Base-by-base conservation (phyloP, 805 yeast genomes). In the Candida jianshihensis region DNA sequence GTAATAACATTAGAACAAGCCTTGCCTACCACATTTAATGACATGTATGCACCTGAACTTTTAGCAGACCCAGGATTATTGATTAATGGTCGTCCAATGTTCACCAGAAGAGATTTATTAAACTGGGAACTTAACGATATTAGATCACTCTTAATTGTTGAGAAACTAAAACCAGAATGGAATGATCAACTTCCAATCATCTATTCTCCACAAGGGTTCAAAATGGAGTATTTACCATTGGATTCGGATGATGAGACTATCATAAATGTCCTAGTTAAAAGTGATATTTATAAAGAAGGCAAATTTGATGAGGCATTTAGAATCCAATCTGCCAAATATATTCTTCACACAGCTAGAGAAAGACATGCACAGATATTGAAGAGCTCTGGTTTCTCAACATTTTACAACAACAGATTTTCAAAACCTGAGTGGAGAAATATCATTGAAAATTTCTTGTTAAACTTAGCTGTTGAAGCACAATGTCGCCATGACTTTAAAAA, bases 81-180 rank as follows among this genome's bases (percentile, higher is more conserved):
- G 27, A 61, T 70, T 10, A 73, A 73, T 43, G 81, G 82, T 0
- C 61, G 87, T 30, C 86, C 85, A 11, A 54, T 59, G 19, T 80
- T 78, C 56, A 78, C 86, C 0, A 72, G 70, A 42, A 61, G 87
- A 36, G 75, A 72, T 13, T 61, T 82, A 28, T 60, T 76, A 19
- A 82, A 80, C 54, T 82, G 90, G 90, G 78, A 72, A 33, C 51
- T 78, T 34, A 82, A 82, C 54, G 89, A 81, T 53, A 60, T 78
- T 15, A 61, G 90, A 30, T 77, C 87, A 2, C 55, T 81, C 20
- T 59, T 82, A 26, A 76, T 82, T 19, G 64, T 78, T 17, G 52
- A 44, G 19, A 35, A 36, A 19, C 45, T 72, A 26, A 60, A 58
- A 34, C 75, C 75, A 5, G 78, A 72, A 48, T 81, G 87, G 86